phyloP scores from a whole-genome alignment of 495 filamentous ascomycete genomes.

The Parathielavia appendiculata region DNA sequence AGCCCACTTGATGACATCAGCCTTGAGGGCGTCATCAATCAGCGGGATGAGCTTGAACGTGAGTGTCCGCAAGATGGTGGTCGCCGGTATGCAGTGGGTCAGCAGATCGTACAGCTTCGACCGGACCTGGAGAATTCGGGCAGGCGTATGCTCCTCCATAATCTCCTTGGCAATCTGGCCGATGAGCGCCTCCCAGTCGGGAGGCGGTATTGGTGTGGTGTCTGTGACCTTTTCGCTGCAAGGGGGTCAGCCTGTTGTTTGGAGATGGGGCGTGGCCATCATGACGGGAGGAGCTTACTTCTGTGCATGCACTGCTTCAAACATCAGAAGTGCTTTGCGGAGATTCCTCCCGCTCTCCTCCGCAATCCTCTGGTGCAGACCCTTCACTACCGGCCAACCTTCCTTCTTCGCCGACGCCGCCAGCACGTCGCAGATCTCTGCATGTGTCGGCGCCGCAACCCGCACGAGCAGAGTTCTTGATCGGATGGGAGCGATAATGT shows the following conservation, averaged over 20 bases:
- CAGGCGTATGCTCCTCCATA: constrained; percentile 81
- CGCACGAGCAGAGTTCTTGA: constrained; percentile 83
- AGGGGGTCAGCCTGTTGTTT: constrained; percentile 10
- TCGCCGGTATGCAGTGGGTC: constrained; percentile 93
- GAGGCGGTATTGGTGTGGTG: constrained; percentile 80
- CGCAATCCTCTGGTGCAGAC: constrained; percentile 76
- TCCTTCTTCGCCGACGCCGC: constrained; percentile 70
- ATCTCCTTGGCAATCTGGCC: constrained; percentile 84
- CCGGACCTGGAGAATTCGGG: constrained; percentile 77
- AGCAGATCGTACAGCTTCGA: constrained; percentile 92
- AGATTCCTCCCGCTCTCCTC: constrained; percentile 90
- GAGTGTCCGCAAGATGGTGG: constrained; percentile 85
- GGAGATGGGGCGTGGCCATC: neutral
- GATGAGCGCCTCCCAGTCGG: constrained; percentile 94
- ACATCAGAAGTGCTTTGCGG: constrained; percentile 85
- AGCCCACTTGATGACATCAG: constrained; percentile 90
- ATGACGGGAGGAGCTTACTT: constrained; percentile 59
- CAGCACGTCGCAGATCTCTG: constrained; percentile 75
- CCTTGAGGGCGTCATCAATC: constrained; percentile 82
- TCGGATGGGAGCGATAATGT: constrained; percentile 95
- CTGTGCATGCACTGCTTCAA: constrained; percentile 91
- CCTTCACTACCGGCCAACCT: constrained; percentile 63
- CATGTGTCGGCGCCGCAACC: constrained; percentile 82
- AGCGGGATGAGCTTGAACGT: constrained; percentile 86
- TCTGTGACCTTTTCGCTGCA: constrained; percentile 85